Evolutionary conservation across 2,329 filamentous ascomycete species (phyloP).

Genomic region (Colletotrichum tofieldiae): DNA sequence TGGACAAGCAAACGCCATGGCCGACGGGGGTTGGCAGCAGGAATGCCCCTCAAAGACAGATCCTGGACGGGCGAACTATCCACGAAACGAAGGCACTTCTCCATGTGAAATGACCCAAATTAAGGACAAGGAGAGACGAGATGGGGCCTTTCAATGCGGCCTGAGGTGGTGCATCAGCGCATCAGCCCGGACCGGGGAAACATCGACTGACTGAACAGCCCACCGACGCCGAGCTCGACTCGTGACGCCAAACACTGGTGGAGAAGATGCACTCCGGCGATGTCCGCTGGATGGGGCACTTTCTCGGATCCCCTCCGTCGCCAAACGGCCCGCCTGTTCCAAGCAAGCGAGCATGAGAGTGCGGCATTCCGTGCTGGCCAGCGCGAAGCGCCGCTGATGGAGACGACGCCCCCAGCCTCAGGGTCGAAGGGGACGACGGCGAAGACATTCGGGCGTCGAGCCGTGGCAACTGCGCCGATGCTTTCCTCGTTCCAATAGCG

Average conservation of each 20-base stretch:
- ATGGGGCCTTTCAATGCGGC: conserved; percentile 33
- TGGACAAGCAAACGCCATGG: conserved; percentile 16
- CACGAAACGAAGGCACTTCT: background rate
- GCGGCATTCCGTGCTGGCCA: background rate
- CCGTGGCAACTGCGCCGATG: conserved; percentile 11
- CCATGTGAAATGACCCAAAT: background rate
- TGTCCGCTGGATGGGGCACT: conserved; percentile 17
- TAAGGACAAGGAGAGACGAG: conserved; percentile 16
- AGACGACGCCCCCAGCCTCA: background rate
- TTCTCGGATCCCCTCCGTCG: conserved; percentile 9
- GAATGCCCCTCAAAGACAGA: background rate
- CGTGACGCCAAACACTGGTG: conserved; percentile 15
- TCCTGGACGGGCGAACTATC: background rate
- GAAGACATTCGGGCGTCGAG: conserved; percentile 7
- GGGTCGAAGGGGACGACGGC: background rate
- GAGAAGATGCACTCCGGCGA: conserved; percentile 22
- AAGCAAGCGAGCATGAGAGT: background rate
- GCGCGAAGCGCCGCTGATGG: background rate
- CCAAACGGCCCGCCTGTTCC: conserved; percentile 19
- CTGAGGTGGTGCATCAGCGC: conserved; percentile 22
- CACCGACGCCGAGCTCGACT: conserved; percentile 25
- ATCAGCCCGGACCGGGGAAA: conserved; percentile 17
- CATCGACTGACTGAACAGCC: background rate
- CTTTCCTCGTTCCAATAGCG: background rate
- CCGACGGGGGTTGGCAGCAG: background rate